Evolutionary conservation across 495 filamentous ascomycete genomes (phyloP), one percentile per base, ranked within the genome.

Genomic region (Talaromyces adpressus): DNA sequence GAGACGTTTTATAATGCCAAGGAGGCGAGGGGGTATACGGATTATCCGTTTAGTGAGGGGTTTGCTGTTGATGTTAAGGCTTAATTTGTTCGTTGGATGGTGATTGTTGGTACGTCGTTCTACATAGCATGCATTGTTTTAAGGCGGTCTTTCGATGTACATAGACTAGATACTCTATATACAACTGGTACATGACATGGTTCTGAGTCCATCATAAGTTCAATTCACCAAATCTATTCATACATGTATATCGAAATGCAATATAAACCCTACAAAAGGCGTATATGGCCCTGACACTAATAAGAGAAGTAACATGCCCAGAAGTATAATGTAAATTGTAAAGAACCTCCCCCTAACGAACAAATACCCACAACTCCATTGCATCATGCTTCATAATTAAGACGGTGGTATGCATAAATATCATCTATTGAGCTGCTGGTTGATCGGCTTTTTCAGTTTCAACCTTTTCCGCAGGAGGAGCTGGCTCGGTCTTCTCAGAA

Each of bases 11-110:
- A 92, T 66, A 7, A 65, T 2, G 47, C 64, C 12, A 72, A 79
- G 64, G 66, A 77, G 6, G 68, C 75, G 16, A 70, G 67, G 54
- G 90, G 90, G 9, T 93, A 89, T 69, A 80, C 76, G 6, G 87
- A 89, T 68, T 89, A 87, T 70, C 71, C 72, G 22, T 70, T 70
- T 62, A 67, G 68, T 30, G 63, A 67, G 30, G 22, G 63, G 12
- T 63, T 63, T 58, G 49, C 61, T 34, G n/a, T 57, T n/a, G 20
- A 57, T 11, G 22, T 36, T 8, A 41, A 39, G 45, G 60, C 60
- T 47, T 62, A 16, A 32, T 27, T 52, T 30, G 14, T 7, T 51
- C n/a, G n/a, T 9, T 45, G 14, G 41, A 6, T 18, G 41, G 9
- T 45, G 1, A 45, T 45, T 45, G 29, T 27, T 27, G 27, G 5